Conservation (phyloP, 768 basidiomycete species). For the Hericium erinaceus region DNA sequence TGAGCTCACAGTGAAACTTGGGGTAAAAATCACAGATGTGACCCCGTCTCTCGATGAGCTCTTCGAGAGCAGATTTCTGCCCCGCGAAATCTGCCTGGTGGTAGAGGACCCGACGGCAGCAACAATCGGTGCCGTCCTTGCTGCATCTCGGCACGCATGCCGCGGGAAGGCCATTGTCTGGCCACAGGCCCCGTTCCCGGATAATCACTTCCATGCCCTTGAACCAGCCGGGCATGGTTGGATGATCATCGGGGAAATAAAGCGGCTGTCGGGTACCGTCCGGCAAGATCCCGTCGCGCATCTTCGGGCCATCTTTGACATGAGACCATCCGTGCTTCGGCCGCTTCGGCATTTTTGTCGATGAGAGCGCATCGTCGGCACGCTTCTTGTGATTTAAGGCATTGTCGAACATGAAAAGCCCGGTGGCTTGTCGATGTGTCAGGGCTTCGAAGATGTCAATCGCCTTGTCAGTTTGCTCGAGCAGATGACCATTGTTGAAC, state of each 20-base stretch:
- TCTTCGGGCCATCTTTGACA: not conserved
- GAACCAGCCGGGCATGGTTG: not conserved
- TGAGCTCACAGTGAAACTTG: no score
- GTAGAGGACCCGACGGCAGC: not conserved
- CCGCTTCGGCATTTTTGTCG: no score
- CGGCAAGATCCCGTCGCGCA: not conserved
- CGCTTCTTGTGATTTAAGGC: conserved; percentile 20
- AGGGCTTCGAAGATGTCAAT: conserved; percentile 25
- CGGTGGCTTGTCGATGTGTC: not conserved
- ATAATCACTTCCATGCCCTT: not conserved
- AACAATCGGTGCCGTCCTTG: not conserved
- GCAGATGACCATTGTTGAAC: conserved; percentile 19
- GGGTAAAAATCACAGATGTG: no score
- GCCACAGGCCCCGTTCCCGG: not conserved
- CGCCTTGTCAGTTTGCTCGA: conserved; percentile 18
- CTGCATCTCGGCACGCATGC: not conserved
- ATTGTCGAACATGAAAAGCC: conserved; percentile 24
- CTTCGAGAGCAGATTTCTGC: no score
- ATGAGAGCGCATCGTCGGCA: conserved; percentile 5
- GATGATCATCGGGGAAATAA: not conserved
- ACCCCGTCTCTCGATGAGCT: no score
- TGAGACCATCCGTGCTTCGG: not conserved
- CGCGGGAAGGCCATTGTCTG: not conserved
- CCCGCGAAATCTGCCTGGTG: not conserved
- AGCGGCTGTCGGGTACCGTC: not conserved